phyloP scores from a whole-genome alignment of 768 basidiomycete genomes.

The Panellus pusillus region DNA sequence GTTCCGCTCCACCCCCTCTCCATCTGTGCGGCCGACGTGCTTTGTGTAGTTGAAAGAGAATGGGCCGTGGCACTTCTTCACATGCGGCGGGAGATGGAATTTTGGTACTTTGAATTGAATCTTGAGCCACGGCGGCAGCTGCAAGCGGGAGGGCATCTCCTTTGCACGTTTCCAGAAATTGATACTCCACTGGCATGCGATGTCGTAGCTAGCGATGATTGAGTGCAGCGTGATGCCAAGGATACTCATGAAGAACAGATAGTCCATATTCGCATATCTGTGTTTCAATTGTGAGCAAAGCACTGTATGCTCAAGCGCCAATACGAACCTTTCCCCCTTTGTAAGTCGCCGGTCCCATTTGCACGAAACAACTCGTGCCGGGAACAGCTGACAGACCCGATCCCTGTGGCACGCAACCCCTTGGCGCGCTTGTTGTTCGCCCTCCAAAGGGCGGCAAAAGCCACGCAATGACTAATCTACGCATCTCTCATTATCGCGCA shows the following conservation, averaged over 20 bases:
- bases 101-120: constrained; percentile 28
- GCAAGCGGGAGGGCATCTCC: constrained; percentile 2
- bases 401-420: too few species aligned
- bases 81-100: constrained; percentile 33
- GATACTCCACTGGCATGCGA: constrained; percentile 25
- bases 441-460: too few species aligned
- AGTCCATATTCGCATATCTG: constrained; percentile 27
- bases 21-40: constrained; percentile 30
- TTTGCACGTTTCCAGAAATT: constrained; percentile 18
- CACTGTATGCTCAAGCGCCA: neutral
- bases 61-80: constrained; percentile 22
- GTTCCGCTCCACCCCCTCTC: constrained; percentile 33
- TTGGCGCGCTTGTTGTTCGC: too few species aligned
- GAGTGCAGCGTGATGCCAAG: neutral
- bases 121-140: neutral
- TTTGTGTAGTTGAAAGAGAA: too few species aligned
- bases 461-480: constrained; percentile 19
- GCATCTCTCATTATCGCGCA: neutral
- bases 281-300: neutral
- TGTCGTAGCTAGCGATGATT: constrained; percentile 23
- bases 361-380: constrained; percentile 16
- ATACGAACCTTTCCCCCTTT: constrained; percentile 24
- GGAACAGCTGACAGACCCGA: too few species aligned
- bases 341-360: constrained; percentile 27
- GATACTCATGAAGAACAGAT: too few species aligned